Conservation (phyloP, 768 basidiomycete genomes). For the Boletus rubescentipes region DNA sequence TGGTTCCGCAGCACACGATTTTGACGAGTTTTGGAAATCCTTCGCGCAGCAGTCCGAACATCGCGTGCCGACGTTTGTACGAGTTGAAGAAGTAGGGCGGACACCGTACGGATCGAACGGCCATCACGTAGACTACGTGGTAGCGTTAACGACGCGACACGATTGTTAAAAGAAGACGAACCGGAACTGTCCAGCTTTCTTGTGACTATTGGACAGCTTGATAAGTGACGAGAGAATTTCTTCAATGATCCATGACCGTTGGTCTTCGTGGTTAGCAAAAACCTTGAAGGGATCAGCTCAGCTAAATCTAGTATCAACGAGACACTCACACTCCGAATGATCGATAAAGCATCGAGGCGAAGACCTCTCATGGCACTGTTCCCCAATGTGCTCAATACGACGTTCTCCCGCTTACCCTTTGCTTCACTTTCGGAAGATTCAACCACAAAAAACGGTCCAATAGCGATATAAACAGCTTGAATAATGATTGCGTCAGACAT, state of each 20-base stretch:
- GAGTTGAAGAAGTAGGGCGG: conserved; percentile 91
- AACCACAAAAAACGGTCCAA: conserved; percentile 92
- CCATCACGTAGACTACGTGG: conserved; percentile 80
- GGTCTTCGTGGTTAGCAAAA: conserved; percentile 87
- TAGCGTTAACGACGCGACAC: background rate
- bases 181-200: conserved; percentile 88
- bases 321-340: conserved; percentile 77
- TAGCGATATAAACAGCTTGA: conserved; percentile 87
- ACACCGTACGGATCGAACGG: conserved; percentile 88
- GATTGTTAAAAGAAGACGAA: conserved; percentile 33
- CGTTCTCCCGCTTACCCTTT: conserved; percentile 54
- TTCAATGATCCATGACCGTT: conserved; percentile 96
- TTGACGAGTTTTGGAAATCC: conserved; percentile 60
- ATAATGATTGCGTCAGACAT: conserved; percentile 93
- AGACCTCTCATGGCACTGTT: conserved; percentile 80
- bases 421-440: conserved; percentile 59
- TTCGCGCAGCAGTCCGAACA: conserved; percentile 67
- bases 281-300: conserved; percentile 49
- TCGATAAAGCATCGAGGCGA: conserved; percentile 74
- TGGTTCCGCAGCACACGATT: conserved; percentile 62
- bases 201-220: conserved; percentile 86
- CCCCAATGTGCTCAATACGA: conserved; percentile 66
- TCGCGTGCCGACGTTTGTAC: conserved; percentile 93
- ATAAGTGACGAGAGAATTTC: conserved; percentile 90
- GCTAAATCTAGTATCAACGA: background rate